phyloP scores from a whole-genome alignment of 345 rosid species.

The Nephelium lappaceum region DNA sequence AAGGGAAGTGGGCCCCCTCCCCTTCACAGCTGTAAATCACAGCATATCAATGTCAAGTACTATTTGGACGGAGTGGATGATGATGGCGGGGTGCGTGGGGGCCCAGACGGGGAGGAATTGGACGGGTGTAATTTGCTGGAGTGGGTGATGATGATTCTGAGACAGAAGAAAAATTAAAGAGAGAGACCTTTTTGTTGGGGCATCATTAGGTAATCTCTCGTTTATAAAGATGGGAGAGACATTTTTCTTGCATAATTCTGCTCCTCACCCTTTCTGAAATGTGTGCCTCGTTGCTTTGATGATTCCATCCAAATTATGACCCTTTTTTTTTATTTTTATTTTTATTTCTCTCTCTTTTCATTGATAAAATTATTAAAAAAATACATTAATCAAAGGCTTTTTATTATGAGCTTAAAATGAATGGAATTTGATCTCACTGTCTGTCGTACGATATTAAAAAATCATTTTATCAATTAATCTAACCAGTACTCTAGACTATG shows the following conservation, averaged over 20 bases:
- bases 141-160: constrained; percentile 24
- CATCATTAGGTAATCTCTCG: constrained; percentile 33
- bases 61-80: constrained; percentile 7
- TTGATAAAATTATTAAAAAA: too few relatives aligned
- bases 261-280: background rate
- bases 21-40: constrained; percentile 37
- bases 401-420: too few relatives aligned
- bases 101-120: background rate
- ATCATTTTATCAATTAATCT: too few relatives aligned
- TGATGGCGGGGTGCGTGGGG: constrained; percentile 1
- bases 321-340: too few relatives aligned
- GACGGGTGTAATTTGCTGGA: constrained; percentile 11
- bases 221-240: background rate
- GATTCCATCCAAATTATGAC: background rate
- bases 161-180: background rate
- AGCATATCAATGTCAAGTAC: background rate
- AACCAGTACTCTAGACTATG: too few relatives aligned
- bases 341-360: too few relatives aligned
- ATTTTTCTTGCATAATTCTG: background rate
- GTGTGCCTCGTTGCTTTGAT: background rate
- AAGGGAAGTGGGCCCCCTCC: constrained; percentile 32
- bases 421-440: too few relatives aligned
- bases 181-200: constrained; percentile 14
- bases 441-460: too few relatives aligned
- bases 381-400: too few relatives aligned